Conservation (phyloP, 2,329 filamentous ascomycete species). For the Rhinocladiella mackenziei region DNA sequence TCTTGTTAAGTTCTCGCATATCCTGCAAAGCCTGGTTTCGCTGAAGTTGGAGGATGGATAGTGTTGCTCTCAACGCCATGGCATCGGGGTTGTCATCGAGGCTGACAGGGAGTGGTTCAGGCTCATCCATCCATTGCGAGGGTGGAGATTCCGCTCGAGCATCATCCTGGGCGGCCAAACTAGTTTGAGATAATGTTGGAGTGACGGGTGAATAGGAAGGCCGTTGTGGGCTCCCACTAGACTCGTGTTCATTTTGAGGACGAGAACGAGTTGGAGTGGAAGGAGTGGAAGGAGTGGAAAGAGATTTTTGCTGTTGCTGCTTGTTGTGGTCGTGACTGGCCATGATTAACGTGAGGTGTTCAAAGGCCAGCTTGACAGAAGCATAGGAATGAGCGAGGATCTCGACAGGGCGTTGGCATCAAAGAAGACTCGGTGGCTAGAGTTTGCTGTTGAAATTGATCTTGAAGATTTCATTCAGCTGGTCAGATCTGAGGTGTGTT, state of each 20-base stretch:
- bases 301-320: conserved; percentile 5
- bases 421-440: conserved; percentile 29
- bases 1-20: conserved; percentile 63
- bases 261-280: neutral
- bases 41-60: conserved; percentile 83
- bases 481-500: too few relatives aligned
- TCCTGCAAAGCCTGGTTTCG: conserved; percentile 72
- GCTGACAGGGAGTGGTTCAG: conserved; percentile 43
- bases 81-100: conserved; percentile 70
- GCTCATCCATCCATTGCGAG: conserved; percentile 30
- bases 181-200: conserved; percentile 38
- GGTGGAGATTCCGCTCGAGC: conserved; percentile 11
- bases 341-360: conserved; percentile 18
- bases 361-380: neutral
- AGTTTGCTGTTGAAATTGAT: too few relatives aligned
- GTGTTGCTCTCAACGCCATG: conserved; percentile 78
- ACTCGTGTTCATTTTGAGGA: conserved; percentile 14
- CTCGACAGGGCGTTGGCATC: conserved; percentile 1
- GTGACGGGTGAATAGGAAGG: conserved; percentile 48
- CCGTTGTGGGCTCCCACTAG: conserved; percentile 33
- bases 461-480: too few relatives aligned
- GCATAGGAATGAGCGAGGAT: conserved; percentile 1
- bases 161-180: conserved; percentile 20
- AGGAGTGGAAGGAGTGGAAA: too few relatives aligned
- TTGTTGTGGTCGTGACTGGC: conserved; percentile 5